Evolutionary conservation across 805 yeast genomes (phyloP), one percentile per base, ranked within the genome.

Genomic region (Brettanomyces nanus): DNA sequence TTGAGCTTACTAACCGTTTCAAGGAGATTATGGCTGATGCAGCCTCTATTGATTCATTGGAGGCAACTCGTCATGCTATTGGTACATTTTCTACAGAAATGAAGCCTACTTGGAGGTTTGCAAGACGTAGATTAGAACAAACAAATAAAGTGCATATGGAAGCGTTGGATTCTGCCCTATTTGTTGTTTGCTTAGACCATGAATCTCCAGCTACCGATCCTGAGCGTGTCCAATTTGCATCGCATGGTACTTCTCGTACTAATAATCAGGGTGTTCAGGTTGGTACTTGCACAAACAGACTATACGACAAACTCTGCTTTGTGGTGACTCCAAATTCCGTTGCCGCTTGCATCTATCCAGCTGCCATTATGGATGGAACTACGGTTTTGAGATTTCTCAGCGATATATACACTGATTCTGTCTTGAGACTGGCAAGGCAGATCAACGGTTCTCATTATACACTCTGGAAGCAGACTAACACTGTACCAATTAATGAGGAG

Each of bases 311-410:
- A 47, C 56, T 75, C 38, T 77, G 74, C 48, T 52, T 75, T 35
- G 62, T 75, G 14, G 68, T 75, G 7, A 71, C 79, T 3, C 59
- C 63, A 29, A 75, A 75, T 51, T 68, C 79, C 0, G 75, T 72
- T 18, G 78, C 77, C 2, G 80, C 79, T 4, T 64, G 75, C 35
- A 73, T 72, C 17, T 75, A 78, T 72, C 80, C 76, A 45, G 68
- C 74, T 10, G 63, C 75, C 2, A 65, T 73, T 18, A 72, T 73
- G 71, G 80, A 75, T 52, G 68, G 74, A 35, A 75, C 80, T 4
- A 70, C 78, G 2, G 76, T 74, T 29, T 56, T 75, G 41, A 54
- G 80, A 34, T 75, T 72, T 45, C 67, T 75, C 40, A 63, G 75
- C 51, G 80, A 75, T 47, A 68, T 75, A 34, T 75, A 72, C 49